Conservation (phyloP, 441 rosid genomes). For the Bocquillonia castaneifolia region DNA sequence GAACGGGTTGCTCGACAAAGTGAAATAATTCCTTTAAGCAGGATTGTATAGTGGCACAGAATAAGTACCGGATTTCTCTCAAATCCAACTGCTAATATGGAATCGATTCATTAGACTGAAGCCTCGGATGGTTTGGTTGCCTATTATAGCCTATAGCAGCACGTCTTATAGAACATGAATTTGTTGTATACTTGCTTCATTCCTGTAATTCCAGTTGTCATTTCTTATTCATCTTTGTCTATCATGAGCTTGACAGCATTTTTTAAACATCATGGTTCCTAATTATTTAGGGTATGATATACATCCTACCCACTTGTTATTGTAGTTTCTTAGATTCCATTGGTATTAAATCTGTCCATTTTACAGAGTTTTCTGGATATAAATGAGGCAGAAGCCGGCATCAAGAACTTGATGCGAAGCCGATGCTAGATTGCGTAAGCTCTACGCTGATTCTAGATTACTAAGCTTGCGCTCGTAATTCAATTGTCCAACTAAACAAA, state of each 20-base stretch:
- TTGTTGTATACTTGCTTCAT: neutral
- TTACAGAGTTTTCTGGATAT: no score
- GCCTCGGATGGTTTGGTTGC: neutral
- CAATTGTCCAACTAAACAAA: no score
- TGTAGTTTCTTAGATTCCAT: no score
- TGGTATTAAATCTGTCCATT: no score
- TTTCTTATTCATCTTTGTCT: neutral
- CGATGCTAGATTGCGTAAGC: no score
- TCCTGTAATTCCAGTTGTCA: neutral
- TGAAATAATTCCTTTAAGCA: conserved; percentile 49
- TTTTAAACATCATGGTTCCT: no score
- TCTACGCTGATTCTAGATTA: no score
- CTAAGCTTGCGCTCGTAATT: no score
- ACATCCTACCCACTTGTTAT: no score
- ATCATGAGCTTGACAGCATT: neutral
- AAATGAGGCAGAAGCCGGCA: no score
- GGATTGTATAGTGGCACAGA: conserved; percentile 31
- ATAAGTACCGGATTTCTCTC: conserved; percentile 6
- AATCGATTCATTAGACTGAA: neutral
- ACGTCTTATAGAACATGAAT: neutral
- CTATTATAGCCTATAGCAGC: neutral
- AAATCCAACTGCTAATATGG: neutral
- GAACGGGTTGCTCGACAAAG: conserved; percentile 37
- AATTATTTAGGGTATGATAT: no score
- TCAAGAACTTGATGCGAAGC: no score